A percentile compares a stretch with the other conserved stretches of the same genome.
Conservation (phyloP, 2,329 filamentous ascomycete species). For the Monilinia vaccinii-corymbosi region DNA sequence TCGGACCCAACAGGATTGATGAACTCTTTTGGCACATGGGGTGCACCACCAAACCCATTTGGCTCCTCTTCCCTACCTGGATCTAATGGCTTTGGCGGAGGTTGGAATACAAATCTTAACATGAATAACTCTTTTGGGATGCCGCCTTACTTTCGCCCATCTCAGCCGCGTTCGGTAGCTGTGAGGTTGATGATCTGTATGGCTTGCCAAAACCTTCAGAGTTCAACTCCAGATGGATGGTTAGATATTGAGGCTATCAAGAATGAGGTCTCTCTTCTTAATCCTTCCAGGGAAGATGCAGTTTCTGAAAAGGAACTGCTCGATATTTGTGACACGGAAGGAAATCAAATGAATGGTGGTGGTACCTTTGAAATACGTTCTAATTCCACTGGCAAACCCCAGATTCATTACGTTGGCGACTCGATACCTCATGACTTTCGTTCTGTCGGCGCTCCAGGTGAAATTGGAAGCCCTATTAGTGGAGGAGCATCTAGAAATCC, state of each 20-base stretch:
- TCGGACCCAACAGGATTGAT: slow-evolving; percentile 24
- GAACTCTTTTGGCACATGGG: slow-evolving; percentile 27
- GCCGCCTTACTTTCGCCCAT: slow-evolving; percentile 34
- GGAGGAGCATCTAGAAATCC: slow-evolving; percentile 9
- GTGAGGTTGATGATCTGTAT: slow-evolving; percentile 68
- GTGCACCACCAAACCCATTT: slow-evolving; percentile 28
- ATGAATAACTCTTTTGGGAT: slow-evolving; percentile 36
- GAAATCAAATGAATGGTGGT: slow-evolving; percentile 76
- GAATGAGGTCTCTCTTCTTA: slow-evolving; percentile 51
- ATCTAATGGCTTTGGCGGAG: slow-evolving; percentile 22
- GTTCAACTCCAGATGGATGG: slow-evolving; percentile 50
- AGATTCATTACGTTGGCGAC: slow-evolving; percentile 49
- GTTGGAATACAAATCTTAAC: slow-evolving; percentile 28
- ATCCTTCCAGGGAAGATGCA: slow-evolving; percentile 38
- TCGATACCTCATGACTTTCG: slow-evolving; percentile 31
- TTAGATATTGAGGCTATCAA: slow-evolving; percentile 59
- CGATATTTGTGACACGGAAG: slow-evolving; percentile 79
- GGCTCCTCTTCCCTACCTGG: slow-evolving; percentile 28
- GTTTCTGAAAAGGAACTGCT: slow-evolving; percentile 60
- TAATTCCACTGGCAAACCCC: slow-evolving; percentile 20
- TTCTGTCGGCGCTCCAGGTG: slow-evolving; percentile 49
- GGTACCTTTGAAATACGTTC: slow-evolving; percentile 62
- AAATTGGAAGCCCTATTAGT: slow-evolving; percentile 60
- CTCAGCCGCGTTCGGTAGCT: slow-evolving; percentile 55
- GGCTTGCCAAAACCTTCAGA: slow-evolving; percentile 58